Conservation (phyloP, 257 asterid genomes). For the Datura wrightii region DNA sequence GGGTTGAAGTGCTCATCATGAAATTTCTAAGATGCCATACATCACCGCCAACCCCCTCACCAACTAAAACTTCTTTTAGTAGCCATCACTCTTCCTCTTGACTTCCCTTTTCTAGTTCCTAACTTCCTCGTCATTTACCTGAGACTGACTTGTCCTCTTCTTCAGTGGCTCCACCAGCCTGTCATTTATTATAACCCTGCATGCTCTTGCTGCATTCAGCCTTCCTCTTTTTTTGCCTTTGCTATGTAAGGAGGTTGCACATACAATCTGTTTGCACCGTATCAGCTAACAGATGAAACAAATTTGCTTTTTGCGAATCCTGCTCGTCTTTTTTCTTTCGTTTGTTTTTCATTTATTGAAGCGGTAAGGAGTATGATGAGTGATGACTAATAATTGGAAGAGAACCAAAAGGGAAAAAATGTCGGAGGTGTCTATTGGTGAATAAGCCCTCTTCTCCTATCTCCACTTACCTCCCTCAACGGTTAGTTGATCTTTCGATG, state of each 20-base stretch:
- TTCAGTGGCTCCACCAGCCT: background rate
- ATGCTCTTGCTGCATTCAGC: background rate
- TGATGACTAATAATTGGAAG: too few species aligned
- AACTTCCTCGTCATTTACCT: background rate
- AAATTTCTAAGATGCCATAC: background rate
- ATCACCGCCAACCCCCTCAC: background rate
- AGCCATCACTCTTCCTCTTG: background rate
- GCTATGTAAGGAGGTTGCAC: background rate
- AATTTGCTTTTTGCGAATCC: too few species aligned
- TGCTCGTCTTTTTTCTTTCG: too few species aligned
- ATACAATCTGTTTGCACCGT: too few species aligned
- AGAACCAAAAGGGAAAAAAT: too few species aligned
- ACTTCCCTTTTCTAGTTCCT: background rate
- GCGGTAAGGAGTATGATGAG: too few species aligned
- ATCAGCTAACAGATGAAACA: background rate
- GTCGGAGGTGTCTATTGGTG: too few species aligned
- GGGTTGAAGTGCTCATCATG: too few species aligned
- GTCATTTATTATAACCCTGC: background rate
- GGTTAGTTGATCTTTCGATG: too few species aligned
- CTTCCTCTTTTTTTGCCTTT: background rate
- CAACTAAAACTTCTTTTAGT: background rate
- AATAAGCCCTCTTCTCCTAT: too few species aligned
- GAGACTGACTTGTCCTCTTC: background rate
- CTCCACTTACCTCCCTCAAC: too few species aligned
- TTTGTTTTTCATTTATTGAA: too few species aligned